Evolutionary conservation across 305 asterid species (phyloP), one percentile per base, ranked within the genome.

Genomic region (Salvia sclarea): DNA sequence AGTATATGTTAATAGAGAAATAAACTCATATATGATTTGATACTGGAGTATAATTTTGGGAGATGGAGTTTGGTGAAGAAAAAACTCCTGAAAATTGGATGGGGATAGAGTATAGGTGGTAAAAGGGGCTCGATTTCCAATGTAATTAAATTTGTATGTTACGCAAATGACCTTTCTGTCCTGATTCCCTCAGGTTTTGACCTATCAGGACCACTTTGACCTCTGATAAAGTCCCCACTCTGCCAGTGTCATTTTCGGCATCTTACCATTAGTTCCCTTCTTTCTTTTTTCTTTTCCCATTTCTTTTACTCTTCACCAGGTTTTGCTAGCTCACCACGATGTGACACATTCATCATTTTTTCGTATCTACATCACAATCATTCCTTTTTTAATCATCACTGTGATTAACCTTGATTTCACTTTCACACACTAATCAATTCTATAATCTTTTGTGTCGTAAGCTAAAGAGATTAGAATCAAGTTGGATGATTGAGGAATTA

Each of bases 191-290:
- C 75, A 68, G 76, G 75, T 24, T 79, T 85, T 83, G 89, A 83
- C 89, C 81, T 62, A 63, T 68, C 6, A 41, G 91, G 89, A 86
- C 89, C 89, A 85, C 89, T 81, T 74, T 70, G 85, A 83, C 84
- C 61, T 66, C 31, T 60, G 53, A 33, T 47, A 35, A 35, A 30
- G 47, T 12, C 12, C 21, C 21, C n/a, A 25, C 68, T 63, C 18
- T 45, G 43, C 18, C 56, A 43, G 59, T 57, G 17, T 43, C 70
- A 63, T 41, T 8, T 63, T 71, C 31, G 59, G 11, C 38, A 55
- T 35, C 7, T 33, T 47, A 18, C 14, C 3, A 16, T 40, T 44
- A 38, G 3, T 48, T 33, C 58, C 21, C 25, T 20, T 12, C 3
- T 3, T 28, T n/a, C 18, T 38, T 40, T 2, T 20, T 18, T 7